Conservation (phyloP, 2,329 filamentous ascomycete species). For the Epichloe typhina region DNA sequence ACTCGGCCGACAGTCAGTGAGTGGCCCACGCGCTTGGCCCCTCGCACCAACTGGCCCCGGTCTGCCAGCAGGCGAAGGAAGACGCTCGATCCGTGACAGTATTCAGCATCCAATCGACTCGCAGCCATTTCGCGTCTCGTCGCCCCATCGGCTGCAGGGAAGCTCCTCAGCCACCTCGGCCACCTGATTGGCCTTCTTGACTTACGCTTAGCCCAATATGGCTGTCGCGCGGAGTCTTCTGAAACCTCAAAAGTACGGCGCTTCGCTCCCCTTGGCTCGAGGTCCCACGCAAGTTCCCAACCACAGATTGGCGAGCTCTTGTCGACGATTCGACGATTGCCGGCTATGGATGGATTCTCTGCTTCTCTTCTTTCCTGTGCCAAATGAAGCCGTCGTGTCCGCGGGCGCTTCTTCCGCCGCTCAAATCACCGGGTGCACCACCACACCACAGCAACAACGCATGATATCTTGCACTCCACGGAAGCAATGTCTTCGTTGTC, state of each 20-base stretch:
- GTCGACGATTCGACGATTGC: neutral
- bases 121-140: neutral
- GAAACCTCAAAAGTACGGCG: constrained; percentile 11
- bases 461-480: too few relatives aligned
- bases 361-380: too few relatives aligned
- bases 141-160: constrained; percentile 15
- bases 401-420: too few relatives aligned
- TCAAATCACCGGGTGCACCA: too few relatives aligned
- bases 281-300: neutral
- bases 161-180: constrained; percentile 15
- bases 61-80: neutral
- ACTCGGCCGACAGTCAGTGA: neutral
- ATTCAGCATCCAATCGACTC: constrained; percentile 10
- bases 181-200: constrained; percentile 20
- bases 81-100: neutral
- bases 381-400: too few relatives aligned
- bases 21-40: neutral
- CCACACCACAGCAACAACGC: too few relatives aligned
- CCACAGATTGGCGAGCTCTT: constrained; percentile 4
- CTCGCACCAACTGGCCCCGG: neutral
- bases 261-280: neutral
- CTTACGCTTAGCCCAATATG: constrained; percentile 21
- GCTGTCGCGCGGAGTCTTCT: constrained; percentile 8
- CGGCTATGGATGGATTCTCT: neutral
- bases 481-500: too few relatives aligned